Evolutionary conservation across 164 flowering plant genomes (phyloP).

Genomic region (Annona cherimola): DNA sequence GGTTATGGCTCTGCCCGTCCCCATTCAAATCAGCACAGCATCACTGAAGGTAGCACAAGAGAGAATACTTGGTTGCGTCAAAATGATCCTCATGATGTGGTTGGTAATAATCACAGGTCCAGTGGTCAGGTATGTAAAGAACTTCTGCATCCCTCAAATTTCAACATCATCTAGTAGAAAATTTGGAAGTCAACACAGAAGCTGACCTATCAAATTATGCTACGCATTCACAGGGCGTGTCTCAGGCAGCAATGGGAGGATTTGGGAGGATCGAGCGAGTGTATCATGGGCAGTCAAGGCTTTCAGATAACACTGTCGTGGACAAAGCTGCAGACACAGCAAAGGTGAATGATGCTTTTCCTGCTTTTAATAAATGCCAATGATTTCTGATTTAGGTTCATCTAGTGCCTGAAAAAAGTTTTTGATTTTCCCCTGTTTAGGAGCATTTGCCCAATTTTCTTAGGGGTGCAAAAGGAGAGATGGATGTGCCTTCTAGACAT

Average conservation of each 20-base stretch:
- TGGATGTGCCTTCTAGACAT: constrained; percentile 29
- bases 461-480: constrained; percentile 31
- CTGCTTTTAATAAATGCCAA: not conserved
- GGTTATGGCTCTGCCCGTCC: constrained; percentile 29
- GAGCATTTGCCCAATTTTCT: constrained; percentile 33
- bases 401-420: not conserved
- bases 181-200: constrained; percentile 47
- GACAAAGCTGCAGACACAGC: constrained; percentile 33
- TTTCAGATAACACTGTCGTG: constrained; percentile 25
- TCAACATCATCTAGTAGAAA: constrained; percentile 93
- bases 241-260: constrained; percentile 34
- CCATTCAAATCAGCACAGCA: constrained; percentile 17
- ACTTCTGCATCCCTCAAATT: constrained; percentile 40
- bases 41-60: constrained; percentile 25
- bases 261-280: constrained; percentile 28
- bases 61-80: constrained; percentile 31
- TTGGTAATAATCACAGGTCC: constrained; percentile 42
- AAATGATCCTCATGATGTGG: constrained; percentile 22
- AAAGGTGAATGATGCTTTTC: constrained; percentile 37
- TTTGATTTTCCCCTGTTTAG: constrained; percentile 23
- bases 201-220: constrained; percentile 27
- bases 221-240: constrained; percentile 25
- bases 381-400: not conserved
- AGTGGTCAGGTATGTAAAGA: constrained; percentile 30
- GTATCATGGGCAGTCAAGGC: constrained; percentile 35